Conservation (phyloP, 2,329 filamentous ascomycete species). For the Orbilia ellipsospora region DNA sequence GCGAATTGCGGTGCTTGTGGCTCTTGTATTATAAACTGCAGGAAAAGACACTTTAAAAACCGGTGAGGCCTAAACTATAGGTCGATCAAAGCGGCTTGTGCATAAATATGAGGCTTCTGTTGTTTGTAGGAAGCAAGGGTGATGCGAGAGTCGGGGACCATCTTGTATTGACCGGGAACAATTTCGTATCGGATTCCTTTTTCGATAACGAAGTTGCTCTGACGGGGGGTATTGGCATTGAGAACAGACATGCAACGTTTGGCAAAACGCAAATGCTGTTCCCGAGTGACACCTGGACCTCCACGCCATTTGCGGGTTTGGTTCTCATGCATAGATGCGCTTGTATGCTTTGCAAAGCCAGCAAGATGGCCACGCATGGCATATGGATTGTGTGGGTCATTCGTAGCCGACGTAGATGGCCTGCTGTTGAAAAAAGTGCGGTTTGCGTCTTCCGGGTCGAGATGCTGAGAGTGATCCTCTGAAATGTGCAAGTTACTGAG, state of each 20-base stretch:
- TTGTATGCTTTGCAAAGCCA: slow-evolving; percentile 36
- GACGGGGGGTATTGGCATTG: slow-evolving; percentile 57
- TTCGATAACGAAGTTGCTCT: slow-evolving; percentile 59
- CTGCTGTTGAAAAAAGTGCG: slow-evolving; percentile 48
- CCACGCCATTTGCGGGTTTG: slow-evolving; percentile 59
- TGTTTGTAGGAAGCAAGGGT: slow-evolving; percentile 47
- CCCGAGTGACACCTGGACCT: slow-evolving; percentile 50
- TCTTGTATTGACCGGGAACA: slow-evolving; percentile 57
- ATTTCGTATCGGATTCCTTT: slow-evolving; percentile 58
- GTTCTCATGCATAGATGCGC: slow-evolving; percentile 24
- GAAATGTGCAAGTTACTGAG: slow-evolving; percentile 44
- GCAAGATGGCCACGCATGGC: slow-evolving; percentile 43
- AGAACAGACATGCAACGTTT: slow-evolving; percentile 59
- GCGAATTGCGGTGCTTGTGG: not conserved
- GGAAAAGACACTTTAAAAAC: not conserved
- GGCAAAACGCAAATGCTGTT: slow-evolving; percentile 59
- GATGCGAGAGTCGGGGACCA: slow-evolving; percentile 55
- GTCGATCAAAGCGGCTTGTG: slow-evolving; percentile 49
- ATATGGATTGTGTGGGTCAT: slow-evolving; percentile 23
- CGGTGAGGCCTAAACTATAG: slow-evolving; percentile 31
- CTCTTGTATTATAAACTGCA: not conserved
- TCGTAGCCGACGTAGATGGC: slow-evolving; percentile 41
- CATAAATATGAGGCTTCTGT: slow-evolving; percentile 48
- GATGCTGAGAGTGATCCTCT: slow-evolving; percentile 10
- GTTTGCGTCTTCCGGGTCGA: slow-evolving; percentile 15